phyloP scores from a whole-genome alignment of 1,284 basidiomycete genomes.

The Cutaneotrichosporon cyanovorans region DNA sequence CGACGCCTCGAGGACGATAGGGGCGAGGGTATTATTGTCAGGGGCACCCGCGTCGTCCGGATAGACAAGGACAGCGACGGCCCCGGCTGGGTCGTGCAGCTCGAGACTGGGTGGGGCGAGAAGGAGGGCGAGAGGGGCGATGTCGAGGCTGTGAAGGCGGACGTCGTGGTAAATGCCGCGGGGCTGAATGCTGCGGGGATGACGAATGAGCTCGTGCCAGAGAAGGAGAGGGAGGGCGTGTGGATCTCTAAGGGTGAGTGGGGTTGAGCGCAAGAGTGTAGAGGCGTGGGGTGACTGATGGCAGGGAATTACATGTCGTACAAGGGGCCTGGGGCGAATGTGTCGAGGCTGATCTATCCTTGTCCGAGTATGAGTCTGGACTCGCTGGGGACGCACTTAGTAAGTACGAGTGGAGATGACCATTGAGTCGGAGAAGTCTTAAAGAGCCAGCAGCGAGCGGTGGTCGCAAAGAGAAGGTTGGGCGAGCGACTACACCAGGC shows the following conservation, averaged over 20 bases:
- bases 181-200: conserved; percentile 70
- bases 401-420: conserved; percentile 10
- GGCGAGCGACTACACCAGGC: too few species aligned
- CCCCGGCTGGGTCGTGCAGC: conserved; percentile 54
- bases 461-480: too few species aligned
- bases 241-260: conserved; percentile 59
- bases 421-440: too few species aligned
- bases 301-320: conserved; percentile 76
- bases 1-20: conserved; percentile 8
- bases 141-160: conserved; percentile 68
- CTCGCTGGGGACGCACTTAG: conserved; percentile 78
- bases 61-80: conserved; percentile 55
- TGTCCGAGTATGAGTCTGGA: conserved; percentile 59
- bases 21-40: conserved; percentile 61
- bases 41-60: conserved; percentile 78
- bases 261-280: not conserved
- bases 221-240: conserved; percentile 55
- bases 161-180: conserved; percentile 77
- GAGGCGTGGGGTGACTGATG: too few species aligned
- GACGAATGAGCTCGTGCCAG: conserved; percentile 61
- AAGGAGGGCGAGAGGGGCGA: conserved; percentile 43
- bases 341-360: conserved; percentile 78
- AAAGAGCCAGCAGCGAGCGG: too few species aligned
- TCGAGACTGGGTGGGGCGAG: conserved; percentile 60
- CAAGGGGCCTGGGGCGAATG: conserved; percentile 62